Base-by-base conservation (phyloP, 2,329 filamentous ascomycete genomes). In the Sporothrix brasiliensis region DNA sequence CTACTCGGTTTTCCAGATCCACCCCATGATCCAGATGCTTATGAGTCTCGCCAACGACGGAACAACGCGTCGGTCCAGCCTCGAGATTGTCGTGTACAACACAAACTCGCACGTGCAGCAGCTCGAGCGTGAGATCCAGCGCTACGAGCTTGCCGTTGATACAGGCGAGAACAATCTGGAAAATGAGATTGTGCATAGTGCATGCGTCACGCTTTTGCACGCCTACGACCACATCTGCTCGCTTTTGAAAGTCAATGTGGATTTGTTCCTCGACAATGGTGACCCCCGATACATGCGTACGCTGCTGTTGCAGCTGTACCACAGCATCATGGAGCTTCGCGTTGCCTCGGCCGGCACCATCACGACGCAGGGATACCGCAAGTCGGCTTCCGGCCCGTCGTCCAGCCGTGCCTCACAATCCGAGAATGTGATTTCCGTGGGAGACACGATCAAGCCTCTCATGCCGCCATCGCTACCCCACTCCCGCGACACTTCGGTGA, bases 31-130 rank as follows among this genome's bases (percentile, higher is more conserved):
- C 71, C 88, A 90, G 77, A 87, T 87, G 79, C 81, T 91, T 68
- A 87, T 89, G 78, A 83, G 86, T 56, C 80, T 90, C 65, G 85
- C 87, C 63, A 87, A 84, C 73, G 87, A 90, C 71, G 86, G 85
- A 44, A 86, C 86, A 11, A 81, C 84, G 27, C 88, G 88, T 76
- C 82, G 87, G 66, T 89, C 88, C 4, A 89, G 87, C 73, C 83
- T 91, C 13, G 88, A 90, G 75, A 85, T 88, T 70, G 87, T 90
- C 39, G 88, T 90, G 72, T 90, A 89, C 78, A 89, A 89, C 76
- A 89, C 88, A 13, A 88, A 87, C 72, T 87, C 85, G 1, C 88
- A 90, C 72, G 87, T 91, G 3, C 86, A 89, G 76, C 86, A 90
- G 75, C 79, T 90, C 9, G 88, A 90, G 75, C 84, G 86, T 72